Evolutionary conservation across 139 green algal genomes (phyloP).

Genomic region (Closterium sp.): DNA sequence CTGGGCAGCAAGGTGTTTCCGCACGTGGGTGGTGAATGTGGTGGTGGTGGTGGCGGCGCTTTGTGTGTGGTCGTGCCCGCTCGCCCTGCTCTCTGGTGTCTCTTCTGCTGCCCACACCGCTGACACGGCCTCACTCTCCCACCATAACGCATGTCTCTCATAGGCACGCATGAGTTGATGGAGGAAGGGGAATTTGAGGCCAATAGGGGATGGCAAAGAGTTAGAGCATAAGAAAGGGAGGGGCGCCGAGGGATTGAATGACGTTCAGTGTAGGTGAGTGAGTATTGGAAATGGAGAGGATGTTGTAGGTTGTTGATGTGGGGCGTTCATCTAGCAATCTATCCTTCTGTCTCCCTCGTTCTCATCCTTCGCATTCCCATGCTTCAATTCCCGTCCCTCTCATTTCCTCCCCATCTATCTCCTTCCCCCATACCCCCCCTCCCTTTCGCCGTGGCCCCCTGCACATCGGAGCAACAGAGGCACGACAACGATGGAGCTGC

Average conservation of each 20-base stretch:
- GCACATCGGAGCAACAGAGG: slow-evolving; percentile 30
- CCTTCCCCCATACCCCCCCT: background rate
- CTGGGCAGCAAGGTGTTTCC: background rate
- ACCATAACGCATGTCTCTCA: slow-evolving; percentile 19
- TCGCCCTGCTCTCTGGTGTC: slow-evolving; percentile 35
- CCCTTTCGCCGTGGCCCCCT: too few relatives aligned
- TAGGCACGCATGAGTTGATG: slow-evolving; percentile 7
- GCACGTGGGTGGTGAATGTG: slow-evolving; percentile 31
- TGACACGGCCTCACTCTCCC: slow-evolving; percentile 10
- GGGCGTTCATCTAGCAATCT: too few relatives aligned
- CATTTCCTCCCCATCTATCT: too few relatives aligned
- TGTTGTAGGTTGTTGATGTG: too few relatives aligned
- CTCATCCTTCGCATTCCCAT: too few relatives aligned
- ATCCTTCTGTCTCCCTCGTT: too few relatives aligned
- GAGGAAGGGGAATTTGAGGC: background rate
- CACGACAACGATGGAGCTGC: slow-evolving; percentile 25
- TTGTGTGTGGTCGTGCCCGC: slow-evolving; percentile 41
- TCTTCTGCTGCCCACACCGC: slow-evolving; percentile 8
- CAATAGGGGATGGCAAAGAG: background rate
- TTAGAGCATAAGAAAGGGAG: too few relatives aligned
- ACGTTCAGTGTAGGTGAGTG: too few relatives aligned
- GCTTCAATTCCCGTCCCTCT: too few relatives aligned
- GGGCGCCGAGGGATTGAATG: too few relatives aligned
- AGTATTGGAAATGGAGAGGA: too few relatives aligned
- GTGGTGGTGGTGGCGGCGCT: slow-evolving; percentile 35